Evolutionary conservation across 331 rosid genomes (phyloP), one percentile per base, ranked within the genome.

Genomic region (Pyracantha coccinea): DNA sequence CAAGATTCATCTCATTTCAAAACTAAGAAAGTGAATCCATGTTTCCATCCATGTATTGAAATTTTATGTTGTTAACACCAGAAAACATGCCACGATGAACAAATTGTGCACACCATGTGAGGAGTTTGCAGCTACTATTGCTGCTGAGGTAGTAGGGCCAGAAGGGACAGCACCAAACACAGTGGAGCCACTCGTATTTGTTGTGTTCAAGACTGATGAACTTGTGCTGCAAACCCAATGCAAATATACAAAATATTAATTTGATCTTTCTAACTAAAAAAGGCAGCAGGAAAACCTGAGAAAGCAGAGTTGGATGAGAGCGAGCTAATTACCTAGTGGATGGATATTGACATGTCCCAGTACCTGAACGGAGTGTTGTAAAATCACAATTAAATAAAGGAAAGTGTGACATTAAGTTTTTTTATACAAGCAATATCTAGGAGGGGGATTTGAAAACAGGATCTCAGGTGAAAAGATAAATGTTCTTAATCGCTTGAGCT

Each of bases 91-190:
- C 75, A 77, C 72, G 70, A 76, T 38, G 66, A 79, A 79, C 44
- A 77, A 60, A 60, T 75, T 68, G 28, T 68, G 59, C 50, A 77
- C 67, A 78, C 54, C 27, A 59, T 78, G 66, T 62, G 72, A 71
- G 47, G 67, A 71, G 47, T 19, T 72, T 68, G 72, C 70, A 75
- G 86, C 25, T 47, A 81, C 62, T 65, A 82, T 69, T 8, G 85
- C 78, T 72, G 89, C 75, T 25, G 97, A 82, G 32, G 89, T 77
- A 33, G 89, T 78, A 8, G 97, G 98, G 50, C 58, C 85, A 35
- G 90, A 72, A 28, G 98, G 98, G 13, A 77, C 91, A n/a, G 96
- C 92, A 15, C 99, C 99, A 78, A 90, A 92, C 54, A 94, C 96
- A 38, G 88, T 90, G 8, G 99, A 90, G 20, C 99, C 99, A 29